Conservation (phyloP, 2,329 filamentous ascomycete species). For the Pestalotiopsis fici region DNA sequence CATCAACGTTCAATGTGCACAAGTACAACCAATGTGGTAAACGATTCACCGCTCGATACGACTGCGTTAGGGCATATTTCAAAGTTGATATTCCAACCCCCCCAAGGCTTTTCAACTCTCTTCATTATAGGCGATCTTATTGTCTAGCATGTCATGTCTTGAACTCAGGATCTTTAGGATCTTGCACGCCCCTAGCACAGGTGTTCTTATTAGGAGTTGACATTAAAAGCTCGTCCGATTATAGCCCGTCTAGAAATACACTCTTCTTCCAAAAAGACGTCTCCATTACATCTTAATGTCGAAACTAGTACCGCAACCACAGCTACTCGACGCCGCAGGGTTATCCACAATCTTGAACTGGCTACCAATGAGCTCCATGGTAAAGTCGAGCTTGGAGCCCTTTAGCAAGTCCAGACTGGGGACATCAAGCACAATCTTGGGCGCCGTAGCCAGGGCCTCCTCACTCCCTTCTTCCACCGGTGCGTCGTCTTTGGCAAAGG, state of each 20-base stretch:
- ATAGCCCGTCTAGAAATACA: background rate
- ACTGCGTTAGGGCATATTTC: no score
- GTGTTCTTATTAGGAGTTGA: no score
- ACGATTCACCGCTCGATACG: no score
- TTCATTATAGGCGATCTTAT: no score
- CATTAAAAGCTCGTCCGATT: no score
- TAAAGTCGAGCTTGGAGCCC: conserved; percentile 95
- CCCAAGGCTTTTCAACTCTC: no score
- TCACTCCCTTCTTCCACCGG: conserved; percentile 21
- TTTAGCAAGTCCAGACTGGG: conserved; percentile 85
- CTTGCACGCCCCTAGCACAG: no score
- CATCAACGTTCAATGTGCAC: no score
- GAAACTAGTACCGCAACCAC: conserved; percentile 96
- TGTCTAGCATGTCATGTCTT: no score
- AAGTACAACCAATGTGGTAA: no score
- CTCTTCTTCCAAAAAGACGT: background rate
- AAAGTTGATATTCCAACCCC: no score
- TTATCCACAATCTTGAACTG: conserved; percentile 98
- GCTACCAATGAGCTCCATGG: conserved; percentile 80
- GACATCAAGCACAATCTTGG: conserved; percentile 89
- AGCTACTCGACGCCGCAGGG: conserved; percentile 87
- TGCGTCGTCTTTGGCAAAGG: conserved; percentile 59
- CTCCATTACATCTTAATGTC: conserved; percentile 72
- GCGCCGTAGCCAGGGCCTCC: conserved; percentile 32
- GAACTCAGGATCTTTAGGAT: no score